Percentiles rank a stretch among this genome's conserved stretches.
Conservation (phyloP, 2,329 filamentous ascomycete species). For the Rosellinia necatrix region DNA sequence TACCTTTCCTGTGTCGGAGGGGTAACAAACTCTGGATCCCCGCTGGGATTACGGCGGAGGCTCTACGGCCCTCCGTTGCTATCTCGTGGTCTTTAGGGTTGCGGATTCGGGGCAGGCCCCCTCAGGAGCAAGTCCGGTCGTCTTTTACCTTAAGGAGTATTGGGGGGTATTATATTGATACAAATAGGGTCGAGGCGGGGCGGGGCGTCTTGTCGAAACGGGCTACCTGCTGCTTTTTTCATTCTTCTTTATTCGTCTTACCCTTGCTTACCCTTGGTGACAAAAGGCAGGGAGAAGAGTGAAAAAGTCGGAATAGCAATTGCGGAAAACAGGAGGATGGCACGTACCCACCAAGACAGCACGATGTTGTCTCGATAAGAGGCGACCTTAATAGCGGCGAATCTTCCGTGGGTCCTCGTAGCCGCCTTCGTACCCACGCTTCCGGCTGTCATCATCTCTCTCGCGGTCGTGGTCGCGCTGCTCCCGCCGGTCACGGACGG, state of each 20-base stretch:
- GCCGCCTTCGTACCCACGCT: conserved; percentile 76
- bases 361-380: conserved; percentile 47
- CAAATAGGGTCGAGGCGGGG: conserved; percentile 17
- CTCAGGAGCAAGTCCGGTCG: conserved; percentile 8
- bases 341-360: conserved; percentile 53
- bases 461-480: conserved; percentile 60
- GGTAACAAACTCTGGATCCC: conserved; percentile 15
- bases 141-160: conserved; percentile 29
- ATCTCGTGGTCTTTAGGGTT: background rate
- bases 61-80: conserved; percentile 1
- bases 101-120: conserved; percentile 5
- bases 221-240: conserved; percentile 16
- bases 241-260: conserved; percentile 36
- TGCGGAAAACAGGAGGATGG: conserved; percentile 41
- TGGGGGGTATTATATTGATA: conserved; percentile 28
- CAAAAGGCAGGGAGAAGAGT: conserved; percentile 40
- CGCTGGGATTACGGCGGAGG: conserved; percentile 9
- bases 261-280: conserved; percentile 45
- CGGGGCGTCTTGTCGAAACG: background rate
- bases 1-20: conserved; percentile 38
- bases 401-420: conserved; percentile 78
- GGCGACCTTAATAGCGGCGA: conserved; percentile 57
- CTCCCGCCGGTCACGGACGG: conserved; percentile 67
- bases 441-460: conserved; percentile 62
- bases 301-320: conserved; percentile 40